Percentiles rank a stretch among this genome's conserved stretches.
phyloP scores from a whole-genome alignment of 352 stramenopile genomes.

The Thalassiosira ordinaria region DNA sequence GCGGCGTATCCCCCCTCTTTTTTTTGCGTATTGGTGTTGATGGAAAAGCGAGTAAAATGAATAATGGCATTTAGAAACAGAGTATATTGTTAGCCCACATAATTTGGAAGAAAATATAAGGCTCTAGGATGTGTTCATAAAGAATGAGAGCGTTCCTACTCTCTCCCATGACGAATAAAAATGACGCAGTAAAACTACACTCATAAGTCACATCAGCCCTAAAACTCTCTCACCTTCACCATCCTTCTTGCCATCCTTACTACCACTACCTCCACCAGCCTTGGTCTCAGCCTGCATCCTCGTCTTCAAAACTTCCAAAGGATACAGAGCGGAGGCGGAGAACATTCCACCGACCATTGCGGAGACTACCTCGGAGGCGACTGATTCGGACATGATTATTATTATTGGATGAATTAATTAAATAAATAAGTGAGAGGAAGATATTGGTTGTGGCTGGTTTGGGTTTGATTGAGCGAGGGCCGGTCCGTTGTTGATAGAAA shows the following conservation, averaged over 20 bases:
- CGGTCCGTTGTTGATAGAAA: no score
- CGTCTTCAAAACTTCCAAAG: conserved; percentile 82
- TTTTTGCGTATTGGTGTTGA: no score
- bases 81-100: not conserved
- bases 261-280: not conserved
- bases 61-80: not conserved
- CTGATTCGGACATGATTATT: conserved; percentile 60
- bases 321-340: conserved; percentile 72
- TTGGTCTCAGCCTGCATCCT: conserved; percentile 73
- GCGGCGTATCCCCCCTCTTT: no score
- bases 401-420: no score
- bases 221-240: conserved; percentile 12
- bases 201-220: not conserved
- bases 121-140: no score
- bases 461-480: no score
- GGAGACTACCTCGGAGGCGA: conserved; percentile 69
- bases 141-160: no score
- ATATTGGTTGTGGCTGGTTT: no score
- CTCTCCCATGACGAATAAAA: not conserved
- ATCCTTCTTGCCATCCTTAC: not conserved
- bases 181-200: not conserved
- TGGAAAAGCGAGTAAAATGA: no score
- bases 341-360: conserved; percentile 75
- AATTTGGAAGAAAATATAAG: not conserved
- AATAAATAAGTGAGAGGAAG: no score